These are phyloP conservation scores for Fraxinus nigra DNA, from an alignment of 305 asterid species.

Conservation along the genomic window DNA sequence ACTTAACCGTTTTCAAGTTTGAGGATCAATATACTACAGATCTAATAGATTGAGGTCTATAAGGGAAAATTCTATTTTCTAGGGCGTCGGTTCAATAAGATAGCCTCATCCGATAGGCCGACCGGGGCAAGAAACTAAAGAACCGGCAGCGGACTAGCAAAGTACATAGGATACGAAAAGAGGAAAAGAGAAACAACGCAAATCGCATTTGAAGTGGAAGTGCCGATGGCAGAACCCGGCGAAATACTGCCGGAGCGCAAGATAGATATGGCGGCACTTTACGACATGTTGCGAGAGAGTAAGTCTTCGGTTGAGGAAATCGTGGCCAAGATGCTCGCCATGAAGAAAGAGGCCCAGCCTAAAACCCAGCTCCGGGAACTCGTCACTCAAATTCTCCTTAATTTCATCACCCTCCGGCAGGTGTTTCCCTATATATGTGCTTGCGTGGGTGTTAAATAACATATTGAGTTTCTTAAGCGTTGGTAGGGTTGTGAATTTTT, in stretches of 20 bases:
- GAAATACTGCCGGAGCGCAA: conserved; percentile 86
- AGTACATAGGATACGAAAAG: neutral
- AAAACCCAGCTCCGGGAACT: conserved; percentile 68
- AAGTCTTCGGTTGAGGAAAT: conserved; percentile 70
- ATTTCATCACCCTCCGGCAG: conserved; percentile 91
- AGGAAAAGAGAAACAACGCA: neutral
- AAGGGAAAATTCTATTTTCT: neutral
- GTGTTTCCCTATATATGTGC: conserved; percentile 27
- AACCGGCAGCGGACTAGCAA: neutral
- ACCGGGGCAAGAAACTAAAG: neutral
- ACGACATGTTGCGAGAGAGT: conserved; percentile 62
- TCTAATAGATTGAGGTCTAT: neutral
- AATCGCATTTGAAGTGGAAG: conserved; percentile 39
- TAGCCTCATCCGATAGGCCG: neutral
- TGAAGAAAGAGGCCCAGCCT: conserved; percentile 58
- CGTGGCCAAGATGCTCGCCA: conserved; percentile 65
- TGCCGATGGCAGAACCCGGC: conserved; percentile 84
- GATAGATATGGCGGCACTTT: conserved; percentile 66
- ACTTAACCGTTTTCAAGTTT: neutral
- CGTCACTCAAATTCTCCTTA: conserved; percentile 73
- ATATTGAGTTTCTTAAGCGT: neutral
- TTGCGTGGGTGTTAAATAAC: neutral
- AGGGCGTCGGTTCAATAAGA: neutral
- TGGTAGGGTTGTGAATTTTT: neutral
- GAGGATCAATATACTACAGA: neutral